Base-by-base conservation (phyloP, 306 rosid species). In the Gastrolobium villosum region DNA sequence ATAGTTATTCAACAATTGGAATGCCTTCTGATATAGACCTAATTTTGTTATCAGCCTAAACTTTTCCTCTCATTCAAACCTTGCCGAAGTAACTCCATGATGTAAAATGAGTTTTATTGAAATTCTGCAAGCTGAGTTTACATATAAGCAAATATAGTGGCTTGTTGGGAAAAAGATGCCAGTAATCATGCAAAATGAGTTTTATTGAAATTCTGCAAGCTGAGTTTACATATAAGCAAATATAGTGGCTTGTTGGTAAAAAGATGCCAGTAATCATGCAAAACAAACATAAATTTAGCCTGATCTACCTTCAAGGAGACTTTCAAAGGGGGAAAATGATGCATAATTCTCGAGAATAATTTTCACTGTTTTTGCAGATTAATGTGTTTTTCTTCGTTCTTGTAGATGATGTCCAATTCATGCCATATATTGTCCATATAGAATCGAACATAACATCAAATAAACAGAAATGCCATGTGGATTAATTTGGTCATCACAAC, bases 371-470 rank as follows among this genome's bases (percentile, higher is more conserved):
- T 49, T 34, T 43, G 50, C 74, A 62, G 62, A 66, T 43, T 49
- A 61, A 60, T 45, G 48, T 61, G 15, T n/a, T 9, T 59, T n/a
- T 57, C 44, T 72, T 13, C 48, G 73, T 32, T 70, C 56, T 45
- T 64, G 72, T 67, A 65, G 81, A 78, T 53, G 5, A 11, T 26
- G 34, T 36, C 50, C 61, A 70, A 79, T 31, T 70, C 70, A 57
- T 49, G 77, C 76, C 31, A 63, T 74, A 30, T 46, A 63, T 54
- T 63, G 43, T 36, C 46, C 65, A 14, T 61, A 72, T 72, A 65
- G 57, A 60, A 84, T 78, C 53, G 41, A 82, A 75, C 59, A 77
- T 11, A 54, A 75, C 62, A 43, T 34, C 64, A 82, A 75, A 72
- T 43, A 82, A 64, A 81, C 68, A 81, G 61, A 68, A 65, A 63